These are phyloP conservation scores for Penicillium sp. DNA, from an alignment of 2,329 filamentous ascomycete species.

Conservation along the genomic window DNA sequence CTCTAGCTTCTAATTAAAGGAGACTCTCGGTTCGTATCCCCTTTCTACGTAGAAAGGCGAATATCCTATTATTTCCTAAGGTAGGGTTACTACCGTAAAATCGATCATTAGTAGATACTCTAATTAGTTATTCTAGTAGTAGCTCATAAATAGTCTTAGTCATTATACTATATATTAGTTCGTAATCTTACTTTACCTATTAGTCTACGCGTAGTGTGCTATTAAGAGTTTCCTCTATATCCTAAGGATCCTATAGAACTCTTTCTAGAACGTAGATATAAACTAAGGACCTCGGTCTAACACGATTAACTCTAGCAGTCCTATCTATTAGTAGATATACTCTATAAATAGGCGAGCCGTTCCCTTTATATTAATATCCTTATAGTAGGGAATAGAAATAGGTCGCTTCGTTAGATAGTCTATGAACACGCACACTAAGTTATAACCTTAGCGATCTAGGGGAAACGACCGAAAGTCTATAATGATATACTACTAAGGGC, in stretches of 20 bases:
- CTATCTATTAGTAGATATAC: no score
- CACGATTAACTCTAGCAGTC: no score
- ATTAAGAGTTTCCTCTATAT: not conserved
- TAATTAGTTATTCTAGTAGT: constrained; percentile 23
- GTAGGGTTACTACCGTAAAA: not conserved
- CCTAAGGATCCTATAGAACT: no score
- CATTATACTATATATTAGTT: constrained; percentile 17
- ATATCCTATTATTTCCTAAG: not conserved
- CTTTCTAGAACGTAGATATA: no score
- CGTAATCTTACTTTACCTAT: constrained; percentile 13
- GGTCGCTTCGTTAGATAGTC: constrained; percentile 23
- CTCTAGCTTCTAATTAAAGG: not conserved
- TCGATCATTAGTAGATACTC: constrained; percentile 2
- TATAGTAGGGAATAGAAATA: no score
- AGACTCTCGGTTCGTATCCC: not conserved
- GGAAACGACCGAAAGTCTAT: constrained; percentile 9
- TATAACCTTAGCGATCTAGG: not conserved
- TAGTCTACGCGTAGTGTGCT: not conserved
- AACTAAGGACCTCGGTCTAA: no score
- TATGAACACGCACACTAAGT: constrained; percentile 10
- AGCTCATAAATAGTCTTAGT: not conserved
- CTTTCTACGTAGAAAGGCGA: not conserved
- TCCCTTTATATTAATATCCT: no score
- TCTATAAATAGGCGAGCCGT: no score
- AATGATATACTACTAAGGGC: no score